Conservation (phyloP, 371 early-diverging fungal species). For the Haplosporangium sp. region DNA sequence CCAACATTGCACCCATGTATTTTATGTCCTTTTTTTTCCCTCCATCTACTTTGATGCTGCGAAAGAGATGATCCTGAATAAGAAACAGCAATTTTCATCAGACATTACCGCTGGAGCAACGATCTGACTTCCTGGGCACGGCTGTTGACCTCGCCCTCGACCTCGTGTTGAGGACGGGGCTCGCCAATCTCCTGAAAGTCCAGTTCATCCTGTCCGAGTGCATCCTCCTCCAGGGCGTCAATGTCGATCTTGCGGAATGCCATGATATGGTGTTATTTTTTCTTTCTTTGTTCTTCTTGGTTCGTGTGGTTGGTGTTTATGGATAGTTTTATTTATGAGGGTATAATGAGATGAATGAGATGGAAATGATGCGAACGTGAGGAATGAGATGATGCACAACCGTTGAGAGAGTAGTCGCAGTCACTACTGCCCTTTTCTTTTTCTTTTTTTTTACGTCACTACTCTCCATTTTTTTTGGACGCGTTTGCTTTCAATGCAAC, state of each 20-base stretch:
- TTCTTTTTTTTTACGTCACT: too few species aligned
- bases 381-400: too few species aligned
- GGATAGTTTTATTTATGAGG: too few species aligned
- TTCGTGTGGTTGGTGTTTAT: too few species aligned
- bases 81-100: not conserved
- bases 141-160: constrained; percentile 64
- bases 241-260: constrained; percentile 84
- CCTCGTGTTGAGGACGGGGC: constrained; percentile 63
- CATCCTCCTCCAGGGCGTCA: constrained; percentile 86
- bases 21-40: not conserved
- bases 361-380: too few species aligned
- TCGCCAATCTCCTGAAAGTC: constrained; percentile 60
- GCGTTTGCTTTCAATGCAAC: too few species aligned
- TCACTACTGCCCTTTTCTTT: too few species aligned
- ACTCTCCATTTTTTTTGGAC: not conserved
- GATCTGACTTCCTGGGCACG: constrained; percentile 74
- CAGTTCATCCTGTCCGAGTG: constrained; percentile 73
- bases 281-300: too few species aligned
- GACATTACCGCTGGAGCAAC: constrained; percentile 52
- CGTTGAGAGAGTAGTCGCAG: too few species aligned
- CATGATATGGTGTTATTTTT: constrained; percentile 15
- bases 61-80: not conserved
- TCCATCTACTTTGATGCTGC: not conserved
- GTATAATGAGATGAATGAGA: too few species aligned
- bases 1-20: too few species aligned